Conservation (phyloP, 352 stramenopile genomes). For the Phytophthora multivora region DNA sequence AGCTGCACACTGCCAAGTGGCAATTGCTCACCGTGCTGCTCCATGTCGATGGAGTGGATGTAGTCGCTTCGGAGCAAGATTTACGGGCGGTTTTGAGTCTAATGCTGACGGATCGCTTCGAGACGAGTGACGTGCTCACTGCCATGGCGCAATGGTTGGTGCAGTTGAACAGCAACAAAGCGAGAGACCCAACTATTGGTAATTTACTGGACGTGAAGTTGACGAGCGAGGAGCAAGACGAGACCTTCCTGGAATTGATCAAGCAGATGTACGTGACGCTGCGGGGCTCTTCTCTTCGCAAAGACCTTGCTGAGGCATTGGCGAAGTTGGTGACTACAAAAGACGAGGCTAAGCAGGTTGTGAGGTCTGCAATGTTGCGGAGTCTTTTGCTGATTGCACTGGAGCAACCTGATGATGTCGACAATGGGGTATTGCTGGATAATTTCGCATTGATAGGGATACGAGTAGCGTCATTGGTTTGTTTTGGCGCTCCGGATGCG, state of each 20-base stretch:
- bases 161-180: constrained; percentile 12
- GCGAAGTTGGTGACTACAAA: constrained; percentile 40
- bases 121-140: constrained; percentile 34
- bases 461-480: constrained; percentile 35
- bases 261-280: constrained; percentile 84
- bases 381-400: constrained; percentile 54
- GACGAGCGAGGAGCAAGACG: constrained; percentile 11
- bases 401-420: constrained; percentile 15
- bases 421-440: constrained; percentile 11
- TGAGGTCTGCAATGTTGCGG: constrained; percentile 46
- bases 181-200: background rate
- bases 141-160: constrained; percentile 50
- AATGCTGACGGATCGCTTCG: constrained; percentile 40
- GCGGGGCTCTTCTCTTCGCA: constrained; percentile 21
- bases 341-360: constrained; percentile 50
- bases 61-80: constrained; percentile 8
- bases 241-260: constrained; percentile 47
- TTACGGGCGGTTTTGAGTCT: constrained; percentile 28
- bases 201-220: constrained; percentile 25
- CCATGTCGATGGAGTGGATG: background rate
- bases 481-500: constrained; percentile 15
- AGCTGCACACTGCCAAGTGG: constrained; percentile 36
- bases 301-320: constrained; percentile 41
- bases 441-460: constrained; percentile 24
- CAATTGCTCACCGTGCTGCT: constrained; percentile 23